A percentile compares a stretch with the other conserved stretches of the same genome.
Conservation (phyloP, 441 rosid species). For the Aleurites moluccanus region DNA sequence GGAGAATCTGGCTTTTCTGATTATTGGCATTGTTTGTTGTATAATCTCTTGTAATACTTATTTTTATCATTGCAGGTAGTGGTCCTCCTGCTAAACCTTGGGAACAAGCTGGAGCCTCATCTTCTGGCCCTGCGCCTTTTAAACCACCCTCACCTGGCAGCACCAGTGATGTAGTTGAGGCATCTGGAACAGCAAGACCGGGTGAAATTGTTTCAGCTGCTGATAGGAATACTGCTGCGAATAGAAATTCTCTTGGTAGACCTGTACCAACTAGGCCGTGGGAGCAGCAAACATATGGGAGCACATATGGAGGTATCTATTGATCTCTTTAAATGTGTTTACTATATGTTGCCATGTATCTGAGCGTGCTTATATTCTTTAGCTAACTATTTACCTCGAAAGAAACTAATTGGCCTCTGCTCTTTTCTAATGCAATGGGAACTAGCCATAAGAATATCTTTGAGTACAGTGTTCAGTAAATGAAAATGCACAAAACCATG, state of each 20-base stretch:
- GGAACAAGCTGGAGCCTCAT: conserved; percentile 71
- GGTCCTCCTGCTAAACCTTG: conserved; percentile 94
- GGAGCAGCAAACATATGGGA: conserved; percentile 75
- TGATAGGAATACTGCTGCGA: conserved; percentile 45
- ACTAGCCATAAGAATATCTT: neutral
- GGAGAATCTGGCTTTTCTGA: too few species aligned
- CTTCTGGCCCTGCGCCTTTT: conserved; percentile 78
- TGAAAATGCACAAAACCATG: neutral
- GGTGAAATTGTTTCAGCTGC: conserved; percentile 68
- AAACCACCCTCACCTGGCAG: conserved; percentile 88
- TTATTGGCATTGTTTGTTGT: too few species aligned
- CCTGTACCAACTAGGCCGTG: conserved; percentile 90
- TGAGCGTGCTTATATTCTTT: neutral
- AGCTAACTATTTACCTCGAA: neutral
- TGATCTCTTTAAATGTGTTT: neutral
- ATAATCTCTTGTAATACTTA: too few species aligned
- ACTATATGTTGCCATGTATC: too few species aligned
- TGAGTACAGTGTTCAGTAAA: neutral
- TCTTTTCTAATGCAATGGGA: neutral
- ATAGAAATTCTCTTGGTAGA: conserved; percentile 49
- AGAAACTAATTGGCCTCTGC: neutral
- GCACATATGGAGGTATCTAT: conserved; percentile 51
- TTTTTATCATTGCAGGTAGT: conserved; percentile 45
- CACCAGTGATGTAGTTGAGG: conserved; percentile 91
- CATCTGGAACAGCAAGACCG: conserved; percentile 88